Base-by-base conservation (phyloP, 495 filamentous ascomycete genomes). In the Staphylotrichum longicolle region DNA sequence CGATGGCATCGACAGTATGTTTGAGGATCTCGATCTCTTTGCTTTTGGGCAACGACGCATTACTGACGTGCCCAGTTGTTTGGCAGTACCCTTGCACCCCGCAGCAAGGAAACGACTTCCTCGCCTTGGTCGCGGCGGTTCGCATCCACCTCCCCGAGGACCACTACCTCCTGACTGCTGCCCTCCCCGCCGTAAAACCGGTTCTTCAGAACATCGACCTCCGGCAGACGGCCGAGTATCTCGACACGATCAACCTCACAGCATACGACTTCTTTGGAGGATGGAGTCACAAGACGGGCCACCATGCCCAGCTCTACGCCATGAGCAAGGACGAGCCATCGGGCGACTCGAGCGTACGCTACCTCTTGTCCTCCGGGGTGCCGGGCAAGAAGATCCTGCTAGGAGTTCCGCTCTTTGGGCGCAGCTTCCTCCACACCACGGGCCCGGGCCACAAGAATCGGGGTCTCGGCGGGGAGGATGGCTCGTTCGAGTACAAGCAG, bases 211-310 rank as follows among this genome's bases (percentile, higher is more conserved):
- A 93, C 68, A 94, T 96, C 66, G 84, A 93, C 68, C 79, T 96
- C 14, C 74, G 75, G 46, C 75, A 80, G 37, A 85, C 87, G 1
- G 78, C 85, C 27, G 72, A 82, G 47, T 85, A 89, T 55, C 79
- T 96, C 45, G 90, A 96, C 73, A 82, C 86, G 57, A 77, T 96
- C 68, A 95, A 95, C 68, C 73, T 96, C 30, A 93, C 88, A 83
- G 82, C 89, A 6, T 96, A 95, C 69, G 91, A 96, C 72, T 96
- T 95, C 72, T 83, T 82, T n/a, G 91, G 91, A 1, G 82, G 88
- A 1, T 94, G 91, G 91, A 80, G 83, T 3, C 70, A 78, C 46
- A 76, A 81, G 56, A 83, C 83, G 41, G 91, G 89, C 14, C 89
- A 95, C 72, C 91, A 95, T 42, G 85, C 91, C 15, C 90, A 93